phyloP scores from a whole-genome alignment of 352 stramenopile genomes.

The Thraustotheca clavata region DNA sequence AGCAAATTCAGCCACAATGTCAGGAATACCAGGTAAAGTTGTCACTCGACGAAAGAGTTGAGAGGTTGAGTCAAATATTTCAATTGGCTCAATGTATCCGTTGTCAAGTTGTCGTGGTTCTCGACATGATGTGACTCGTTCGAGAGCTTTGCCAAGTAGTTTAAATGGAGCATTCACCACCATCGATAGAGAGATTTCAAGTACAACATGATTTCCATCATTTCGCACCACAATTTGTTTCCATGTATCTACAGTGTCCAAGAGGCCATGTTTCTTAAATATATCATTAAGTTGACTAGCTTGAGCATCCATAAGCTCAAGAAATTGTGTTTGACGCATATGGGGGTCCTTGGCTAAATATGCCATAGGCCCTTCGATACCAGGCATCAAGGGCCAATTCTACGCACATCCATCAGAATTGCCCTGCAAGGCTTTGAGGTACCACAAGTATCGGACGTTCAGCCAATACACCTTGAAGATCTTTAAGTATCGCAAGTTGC shows the following conservation, averaged over 20 bases:
- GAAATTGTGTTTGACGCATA: background rate
- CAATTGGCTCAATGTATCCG: conserved; percentile 1
- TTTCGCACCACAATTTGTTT: conserved; percentile 11
- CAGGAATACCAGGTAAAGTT: background rate
- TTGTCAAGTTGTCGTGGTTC: background rate
- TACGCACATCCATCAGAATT: too few species aligned
- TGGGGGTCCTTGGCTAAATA: background rate
- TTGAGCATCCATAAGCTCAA: background rate
- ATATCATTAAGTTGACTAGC: background rate
- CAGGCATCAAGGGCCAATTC: background rate
- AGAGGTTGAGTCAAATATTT: background rate
- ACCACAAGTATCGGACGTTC: background rate
- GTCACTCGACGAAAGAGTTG: conserved; percentile 3
- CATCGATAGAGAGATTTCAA: background rate
- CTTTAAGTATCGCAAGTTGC: conserved; percentile 1
- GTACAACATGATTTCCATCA: background rate
- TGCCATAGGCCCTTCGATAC: background rate
- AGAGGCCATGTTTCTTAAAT: conserved; percentile 1
- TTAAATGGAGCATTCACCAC: conserved; percentile 3
- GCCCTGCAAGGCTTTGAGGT: background rate
- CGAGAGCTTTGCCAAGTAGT: background rate
- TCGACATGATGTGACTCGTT: background rate
- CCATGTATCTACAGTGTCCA: conserved; percentile 5
- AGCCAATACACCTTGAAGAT: conserved; percentile 9
- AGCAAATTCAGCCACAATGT: background rate